phyloP scores from a whole-genome alignment of 257 asterid genomes.

The Solanum verrucosum region DNA sequence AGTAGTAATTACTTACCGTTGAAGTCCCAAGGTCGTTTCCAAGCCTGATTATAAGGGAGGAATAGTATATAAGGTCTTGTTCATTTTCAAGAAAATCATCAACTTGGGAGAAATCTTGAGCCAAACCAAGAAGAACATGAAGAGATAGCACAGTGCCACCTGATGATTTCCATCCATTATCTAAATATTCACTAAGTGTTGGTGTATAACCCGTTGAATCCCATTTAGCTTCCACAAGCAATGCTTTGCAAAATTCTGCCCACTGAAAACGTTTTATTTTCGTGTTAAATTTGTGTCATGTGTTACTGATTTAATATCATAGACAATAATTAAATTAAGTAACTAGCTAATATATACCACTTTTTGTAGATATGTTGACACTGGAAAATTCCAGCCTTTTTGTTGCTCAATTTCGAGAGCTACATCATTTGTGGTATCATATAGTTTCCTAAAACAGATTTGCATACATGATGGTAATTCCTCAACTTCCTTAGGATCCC shows the following conservation, averaged over 20 bases:
- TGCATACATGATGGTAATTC: conserved; percentile 40
- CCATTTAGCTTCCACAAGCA: conserved; percentile 55
- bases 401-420: conserved; percentile 26
- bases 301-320: neutral
- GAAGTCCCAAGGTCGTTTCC: conserved; percentile 56
- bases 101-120: conserved; percentile 7
- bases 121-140: conserved; percentile 25
- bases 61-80: conserved; percentile 19
- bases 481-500: conserved; percentile 35
- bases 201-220: conserved; percentile 30
- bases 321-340: neutral
- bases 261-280: conserved; percentile 19
- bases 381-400: conserved; percentile 30
- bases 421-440: conserved; percentile 28
- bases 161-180: conserved; percentile 46
- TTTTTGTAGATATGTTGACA: conserved; percentile 29
- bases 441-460: conserved; percentile 30
- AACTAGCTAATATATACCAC: conserved; percentile 17
- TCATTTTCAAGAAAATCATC: conserved; percentile 7
- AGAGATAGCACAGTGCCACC: conserved; percentile 45
- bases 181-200: conserved; percentile 35
- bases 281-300: neutral
- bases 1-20: conserved; percentile 12
- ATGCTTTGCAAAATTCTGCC: conserved; percentile 49
- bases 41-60: conserved; percentile 44